These are phyloP conservation scores for Globisporangium splendens DNA, from an alignment of 352 stramenopile genomes.

Conservation along the genomic window DNA sequence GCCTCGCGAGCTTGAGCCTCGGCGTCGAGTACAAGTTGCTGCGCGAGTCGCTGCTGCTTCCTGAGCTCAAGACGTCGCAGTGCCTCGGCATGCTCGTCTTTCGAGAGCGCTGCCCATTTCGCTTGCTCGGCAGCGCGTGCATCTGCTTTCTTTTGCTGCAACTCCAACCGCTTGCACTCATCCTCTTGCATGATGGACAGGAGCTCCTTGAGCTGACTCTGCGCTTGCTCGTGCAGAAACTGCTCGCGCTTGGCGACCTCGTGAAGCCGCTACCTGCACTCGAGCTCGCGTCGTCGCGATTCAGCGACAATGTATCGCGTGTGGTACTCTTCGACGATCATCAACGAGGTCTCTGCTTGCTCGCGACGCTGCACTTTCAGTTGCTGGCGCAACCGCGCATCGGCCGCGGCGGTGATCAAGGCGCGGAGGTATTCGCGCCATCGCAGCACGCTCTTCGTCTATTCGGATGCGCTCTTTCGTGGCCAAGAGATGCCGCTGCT, in stretches of 20 bases:
- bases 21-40: slow-evolving; percentile 11
- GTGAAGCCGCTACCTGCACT: slow-evolving; percentile 22
- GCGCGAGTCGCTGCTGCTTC: slow-evolving; percentile 14
- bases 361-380: slow-evolving; percentile 30
- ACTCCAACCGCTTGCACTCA: slow-evolving; percentile 24
- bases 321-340: slow-evolving; percentile 58
- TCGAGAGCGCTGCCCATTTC: slow-evolving; percentile 25
- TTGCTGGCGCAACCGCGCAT: slow-evolving; percentile 26
- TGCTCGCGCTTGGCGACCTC: slow-evolving; percentile 35
- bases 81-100: slow-evolving; percentile 22
- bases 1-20: slow-evolving; percentile 3
- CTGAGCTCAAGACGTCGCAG: slow-evolving; percentile 16
- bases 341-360: slow-evolving; percentile 40
- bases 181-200: slow-evolving; percentile 22
- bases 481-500: slow-evolving; percentile 13
- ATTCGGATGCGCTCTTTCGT: slow-evolving; percentile 30
- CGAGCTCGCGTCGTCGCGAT: slow-evolving; percentile 26
- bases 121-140: slow-evolving; percentile 21
- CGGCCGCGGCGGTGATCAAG: slow-evolving; percentile 26
- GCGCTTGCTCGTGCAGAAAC: slow-evolving; percentile 26
- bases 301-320: slow-evolving; percentile 49
- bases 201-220: slow-evolving; percentile 25
- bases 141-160: slow-evolving; percentile 22
- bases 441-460: slow-evolving; percentile 28
- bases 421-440: slow-evolving; percentile 49